Conservation (phyloP, 495 filamentous ascomycete genomes). For the Penicillium argentinense region DNA sequence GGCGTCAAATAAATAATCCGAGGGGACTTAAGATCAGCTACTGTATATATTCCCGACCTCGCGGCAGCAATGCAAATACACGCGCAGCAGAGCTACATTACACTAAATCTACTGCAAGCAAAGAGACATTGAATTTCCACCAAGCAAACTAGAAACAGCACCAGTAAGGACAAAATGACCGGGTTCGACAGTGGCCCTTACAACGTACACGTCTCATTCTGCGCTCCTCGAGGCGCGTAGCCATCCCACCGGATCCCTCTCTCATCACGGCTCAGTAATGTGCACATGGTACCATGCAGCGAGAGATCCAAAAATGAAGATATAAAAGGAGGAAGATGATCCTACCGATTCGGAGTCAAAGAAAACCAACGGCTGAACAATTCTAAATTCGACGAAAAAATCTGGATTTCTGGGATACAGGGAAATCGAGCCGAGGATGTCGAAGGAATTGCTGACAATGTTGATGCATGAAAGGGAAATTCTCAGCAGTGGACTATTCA, state of each 20-base stretch:
- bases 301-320: not conserved
- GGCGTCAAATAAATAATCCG: too few species aligned
- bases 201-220: constrained; percentile 1
- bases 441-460: not conserved
- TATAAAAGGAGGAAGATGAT: not conserved
- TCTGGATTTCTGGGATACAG: not conserved
- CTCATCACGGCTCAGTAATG: not conserved
- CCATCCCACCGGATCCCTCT: constrained; percentile 2
- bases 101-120: too few species aligned
- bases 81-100: too few species aligned
- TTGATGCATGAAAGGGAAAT: not conserved
- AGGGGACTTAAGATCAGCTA: too few species aligned
- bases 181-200: not conserved
- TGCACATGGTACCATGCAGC: constrained; percentile 8
- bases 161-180: not conserved
- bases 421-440: not conserved
- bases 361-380: constrained; percentile 1
- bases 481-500: not conserved
- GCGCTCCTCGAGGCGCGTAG: not conserved
- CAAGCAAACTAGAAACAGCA: not conserved
- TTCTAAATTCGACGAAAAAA: not conserved
- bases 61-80: too few species aligned
- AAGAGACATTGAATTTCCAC: too few species aligned
- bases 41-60: too few species aligned
- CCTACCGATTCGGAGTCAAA: not conserved